These are phyloP conservation scores for Penicillium sp. DNA, from an alignment of 2,329 filamentous ascomycete species.

Conservation along the genomic window DNA sequence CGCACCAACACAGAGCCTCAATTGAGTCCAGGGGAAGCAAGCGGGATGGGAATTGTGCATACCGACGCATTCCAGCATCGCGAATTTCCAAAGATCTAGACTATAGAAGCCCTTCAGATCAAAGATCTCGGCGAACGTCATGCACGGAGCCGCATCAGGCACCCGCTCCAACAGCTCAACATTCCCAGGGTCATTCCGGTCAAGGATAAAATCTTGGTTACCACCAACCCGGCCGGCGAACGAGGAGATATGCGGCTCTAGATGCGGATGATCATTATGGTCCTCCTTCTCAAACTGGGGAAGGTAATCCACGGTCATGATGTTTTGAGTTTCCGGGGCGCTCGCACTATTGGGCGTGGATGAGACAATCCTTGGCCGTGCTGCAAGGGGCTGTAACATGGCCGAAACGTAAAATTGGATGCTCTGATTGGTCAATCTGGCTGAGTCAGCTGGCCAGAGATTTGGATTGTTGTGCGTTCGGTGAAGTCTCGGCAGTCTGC, in stretches of 20 bases:
- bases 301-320: constrained; percentile 16
- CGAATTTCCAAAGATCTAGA: constrained; percentile 43
- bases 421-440: constrained; percentile 1
- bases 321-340: constrained; percentile 11
- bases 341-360: constrained; percentile 7
- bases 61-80: constrained; percentile 44
- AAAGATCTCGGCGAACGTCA: constrained; percentile 39
- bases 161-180: constrained; percentile 30
- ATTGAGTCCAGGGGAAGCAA: not conserved
- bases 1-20: not conserved
- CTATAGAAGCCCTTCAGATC: constrained; percentile 36
- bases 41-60: not conserved
- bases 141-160: constrained; percentile 46
- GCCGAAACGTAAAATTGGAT: constrained; percentile 10
- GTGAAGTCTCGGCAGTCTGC: not conserved
- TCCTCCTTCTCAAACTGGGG: constrained; percentile 12
- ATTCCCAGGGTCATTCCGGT: constrained; percentile 33
- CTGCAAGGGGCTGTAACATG: not conserved
- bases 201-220: constrained; percentile 36
- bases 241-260: constrained; percentile 18
- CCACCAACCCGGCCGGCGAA: constrained; percentile 41
- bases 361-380: constrained; percentile 11
- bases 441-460: constrained; percentile 1
- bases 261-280: constrained; percentile 9
- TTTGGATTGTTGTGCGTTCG: not conserved